Base-by-base conservation (phyloP, 1,284 basidiomycete genomes). In the Vanrija humicola region DNA sequence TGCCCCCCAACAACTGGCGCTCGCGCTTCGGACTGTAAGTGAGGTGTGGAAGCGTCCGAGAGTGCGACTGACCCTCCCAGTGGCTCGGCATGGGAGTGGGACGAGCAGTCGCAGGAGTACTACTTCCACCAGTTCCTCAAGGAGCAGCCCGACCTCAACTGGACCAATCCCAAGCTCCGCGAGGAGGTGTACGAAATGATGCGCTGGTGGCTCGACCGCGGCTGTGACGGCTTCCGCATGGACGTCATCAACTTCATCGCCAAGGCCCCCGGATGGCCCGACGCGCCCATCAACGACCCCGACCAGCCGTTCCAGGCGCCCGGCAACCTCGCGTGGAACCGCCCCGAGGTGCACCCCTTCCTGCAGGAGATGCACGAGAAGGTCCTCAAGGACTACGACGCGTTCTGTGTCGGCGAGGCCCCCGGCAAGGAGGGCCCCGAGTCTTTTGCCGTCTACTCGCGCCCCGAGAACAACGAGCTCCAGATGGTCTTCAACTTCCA, bases 271-370 rank as follows among this genome's bases (percentile, higher is more conserved):
- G 85, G 84, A 0, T 77, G 86, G 1, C 86, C 86, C 0, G 85
- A 88, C 62, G 86, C 85, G 1, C 81, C 82, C 0, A 77, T 87
- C 47, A 76, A 74, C 3, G 77, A 83, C 50, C 79, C 79, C 0
- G 78, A 73, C 6, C 28, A 50, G 23, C 78, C 82, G 38, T 73
- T 80, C 46, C 84, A 80, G 62, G 87, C 44, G 5, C 49, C 51
- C n/a, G 50, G 46, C 7, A 28, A 40, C 28, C 43, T 48, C 9
- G 38, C 43, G 18, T 46, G 46, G 16, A 47, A 89, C 50, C 48
- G 86, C 1, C 85, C 85, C 6, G 76, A 77, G 10, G 83, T 88
- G 2, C 85, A 87, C 65, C 82, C 86, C 56, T 89, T 81, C 61
- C 68, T 90, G 46, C 79, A 82, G 61, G 83, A 89, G 74, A 87